Base-by-base conservation (phyloP, 1,139 yeast genomes). In the Yamadazyma pseudoaaseri region DNA sequence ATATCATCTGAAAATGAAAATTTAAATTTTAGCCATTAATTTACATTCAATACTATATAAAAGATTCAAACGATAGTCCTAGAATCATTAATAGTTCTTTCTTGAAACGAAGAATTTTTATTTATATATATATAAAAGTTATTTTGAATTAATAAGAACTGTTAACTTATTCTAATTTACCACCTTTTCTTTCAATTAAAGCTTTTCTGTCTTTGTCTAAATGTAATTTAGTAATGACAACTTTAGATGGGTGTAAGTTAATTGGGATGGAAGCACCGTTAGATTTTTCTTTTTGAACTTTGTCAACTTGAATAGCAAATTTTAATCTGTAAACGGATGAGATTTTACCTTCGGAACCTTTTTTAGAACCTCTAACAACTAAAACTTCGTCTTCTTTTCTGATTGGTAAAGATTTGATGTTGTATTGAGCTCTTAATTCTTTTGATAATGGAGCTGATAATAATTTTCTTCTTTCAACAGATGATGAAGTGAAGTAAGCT, bases 181-280 rank as follows among this genome's bases (percentile, higher is more conserved):
- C 66, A 51, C 65, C 65, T 54, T 60, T 60, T 60, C 65, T 60
- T 51, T 80, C 81, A 65, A 92, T 87, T 76, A 92, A 83, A 70
- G 86, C 95, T 82, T 90, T 89, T 83, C 98, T 86, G 84, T 92
- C 96, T 77, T 86, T 86, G 83, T 92, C 97, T 73, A 92, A 83
- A 81, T 87, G 86, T 73, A 94, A 81, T 79, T 89, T 87, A 77
- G 97, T 92, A 73, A 94, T 86, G 74, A 92, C 97, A 66, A 94
- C 95, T 81, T 94, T 94, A 51, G 97, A 90, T 70, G 99, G 96
- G 80, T 89, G 96, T 60, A 94, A 79, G 85, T 89, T 87, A 73
- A 92, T 78, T 72, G 97, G 98, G 59, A 90, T 86, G 48, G 97
- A 80, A 64, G 96, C 95, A 76, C 97, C 98, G 79, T 83, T 86